Conservation (phyloP, 2,329 filamentous ascomycete genomes). For the Akanthomyces dipterigenus region DNA sequence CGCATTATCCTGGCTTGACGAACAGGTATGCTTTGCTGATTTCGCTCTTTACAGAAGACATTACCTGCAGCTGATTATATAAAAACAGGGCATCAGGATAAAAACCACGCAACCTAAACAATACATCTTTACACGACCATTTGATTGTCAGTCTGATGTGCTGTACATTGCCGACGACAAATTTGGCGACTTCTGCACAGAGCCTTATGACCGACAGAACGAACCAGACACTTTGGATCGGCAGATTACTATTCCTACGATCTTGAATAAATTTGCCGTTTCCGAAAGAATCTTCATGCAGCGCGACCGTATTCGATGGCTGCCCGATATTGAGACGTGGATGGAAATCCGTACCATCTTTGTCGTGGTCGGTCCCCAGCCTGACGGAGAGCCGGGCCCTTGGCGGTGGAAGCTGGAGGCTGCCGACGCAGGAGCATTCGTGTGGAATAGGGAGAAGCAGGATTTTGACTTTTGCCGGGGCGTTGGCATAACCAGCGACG, state of each 20-base stretch:
- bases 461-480: background rate
- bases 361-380: background rate
- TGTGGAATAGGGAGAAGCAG: background rate
- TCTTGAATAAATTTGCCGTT: background rate
- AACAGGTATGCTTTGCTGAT: background rate
- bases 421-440: background rate
- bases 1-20: background rate
- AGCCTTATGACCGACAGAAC: background rate
- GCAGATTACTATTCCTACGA: background rate
- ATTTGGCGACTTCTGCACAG: background rate
- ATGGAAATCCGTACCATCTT: background rate
- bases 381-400: background rate
- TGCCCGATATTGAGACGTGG: background rate
- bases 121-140: background rate
- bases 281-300: background rate
- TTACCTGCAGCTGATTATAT: too few species aligned
- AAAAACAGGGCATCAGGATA: background rate
- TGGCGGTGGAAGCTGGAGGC: background rate
- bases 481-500: background rate
- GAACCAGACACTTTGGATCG: background rate
- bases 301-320: background rate
- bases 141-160: background rate
- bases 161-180: background rate
- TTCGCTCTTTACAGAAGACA: too few species aligned
- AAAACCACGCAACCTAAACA: background rate